Conservation (phyloP, 441 rosid species). For the Pelargonium australe region DNA sequence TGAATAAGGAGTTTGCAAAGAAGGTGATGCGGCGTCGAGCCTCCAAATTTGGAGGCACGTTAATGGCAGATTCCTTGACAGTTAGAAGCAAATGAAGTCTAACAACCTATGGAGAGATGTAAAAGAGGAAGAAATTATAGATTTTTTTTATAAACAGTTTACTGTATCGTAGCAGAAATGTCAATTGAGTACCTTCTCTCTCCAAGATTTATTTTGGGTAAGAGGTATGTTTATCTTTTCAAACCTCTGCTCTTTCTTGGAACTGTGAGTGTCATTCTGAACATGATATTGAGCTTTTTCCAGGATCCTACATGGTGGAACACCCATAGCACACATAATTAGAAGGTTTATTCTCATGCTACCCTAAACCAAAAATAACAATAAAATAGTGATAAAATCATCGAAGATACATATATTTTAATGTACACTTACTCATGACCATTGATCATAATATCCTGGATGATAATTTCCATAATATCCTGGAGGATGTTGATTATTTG, state of each 20-base stretch:
- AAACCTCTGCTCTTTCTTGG: slow-evolving; percentile 60
- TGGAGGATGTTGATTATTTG: slow-evolving; percentile 85
- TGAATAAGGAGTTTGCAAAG: slow-evolving; percentile 90
- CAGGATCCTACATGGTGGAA: slow-evolving; percentile 40
- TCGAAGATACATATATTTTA: background rate
- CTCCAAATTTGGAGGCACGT: slow-evolving; percentile 83
- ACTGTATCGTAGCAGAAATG: slow-evolving; percentile 10
- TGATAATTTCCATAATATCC: slow-evolving; percentile 82
- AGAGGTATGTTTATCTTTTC: slow-evolving; percentile 48
- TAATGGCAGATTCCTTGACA: slow-evolving; percentile 92
- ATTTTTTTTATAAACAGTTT: slow-evolving; percentile 12
- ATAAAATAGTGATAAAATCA: background rate
- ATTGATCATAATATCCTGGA: slow-evolving; percentile 61
- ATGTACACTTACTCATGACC: slow-evolving; percentile 63
- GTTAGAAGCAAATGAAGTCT: slow-evolving; percentile 78
- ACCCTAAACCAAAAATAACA: background rate
- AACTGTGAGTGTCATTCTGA: slow-evolving; percentile 20
- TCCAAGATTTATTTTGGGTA: slow-evolving; percentile 35
- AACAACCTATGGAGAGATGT: slow-evolving; percentile 42
- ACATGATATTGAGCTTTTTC: slow-evolving; percentile 35
- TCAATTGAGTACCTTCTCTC: slow-evolving; percentile 57
- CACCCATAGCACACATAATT: slow-evolving; percentile 13
- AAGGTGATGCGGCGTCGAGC: slow-evolving; percentile 96
- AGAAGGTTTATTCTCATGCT: slow-evolving; percentile 15
- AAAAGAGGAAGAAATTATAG: slow-evolving; percentile 18